Evolutionary conservation across 495 filamentous ascomycete species (phyloP).

Genomic region (Coniosporium apollinis): DNA sequence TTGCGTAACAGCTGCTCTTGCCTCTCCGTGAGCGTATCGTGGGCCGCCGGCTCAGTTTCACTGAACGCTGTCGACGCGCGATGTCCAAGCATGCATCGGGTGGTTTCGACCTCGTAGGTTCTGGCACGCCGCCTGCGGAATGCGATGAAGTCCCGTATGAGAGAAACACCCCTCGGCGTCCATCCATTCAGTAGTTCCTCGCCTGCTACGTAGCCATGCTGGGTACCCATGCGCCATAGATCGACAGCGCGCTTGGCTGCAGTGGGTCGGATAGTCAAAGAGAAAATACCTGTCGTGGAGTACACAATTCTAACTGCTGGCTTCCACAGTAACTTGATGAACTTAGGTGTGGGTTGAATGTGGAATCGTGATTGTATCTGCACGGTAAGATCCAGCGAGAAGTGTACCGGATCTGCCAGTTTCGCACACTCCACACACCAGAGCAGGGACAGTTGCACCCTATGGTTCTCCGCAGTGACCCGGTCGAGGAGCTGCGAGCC

Average conservation of each 20-base stretch:
- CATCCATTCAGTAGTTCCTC: constrained; percentile 72
- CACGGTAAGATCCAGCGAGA: constrained; percentile 59
- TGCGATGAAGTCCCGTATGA: constrained; percentile 66
- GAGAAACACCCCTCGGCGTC: constrained; percentile 74
- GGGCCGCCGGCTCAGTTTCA: background rate
- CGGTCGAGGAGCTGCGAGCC: constrained; percentile 77
- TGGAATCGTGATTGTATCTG: constrained; percentile 77
- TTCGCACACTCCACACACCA: constrained; percentile 72
- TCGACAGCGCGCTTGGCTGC: constrained; percentile 84
- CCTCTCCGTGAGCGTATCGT: constrained; percentile 12
- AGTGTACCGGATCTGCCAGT: constrained; percentile 65
- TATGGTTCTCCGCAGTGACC: constrained; percentile 76
- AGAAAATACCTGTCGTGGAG: constrained; percentile 71
- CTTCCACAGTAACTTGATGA: constrained; percentile 70
- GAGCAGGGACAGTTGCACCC: constrained; percentile 68
- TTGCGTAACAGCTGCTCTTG: constrained; percentile 41
- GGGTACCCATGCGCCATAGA: constrained; percentile 92
- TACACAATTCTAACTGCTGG: constrained; percentile 71
- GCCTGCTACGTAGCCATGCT: constrained; percentile 84
- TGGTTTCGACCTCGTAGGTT: constrained; percentile 62
- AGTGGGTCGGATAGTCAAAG: constrained; percentile 65
- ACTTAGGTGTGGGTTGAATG: constrained; percentile 66
- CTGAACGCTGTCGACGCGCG: constrained; percentile 13
- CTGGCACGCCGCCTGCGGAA: constrained; percentile 52
- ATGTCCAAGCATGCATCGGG: constrained; percentile 58